Conservation (phyloP, 441 rosid genomes). For the Daphne laureola region DNA sequence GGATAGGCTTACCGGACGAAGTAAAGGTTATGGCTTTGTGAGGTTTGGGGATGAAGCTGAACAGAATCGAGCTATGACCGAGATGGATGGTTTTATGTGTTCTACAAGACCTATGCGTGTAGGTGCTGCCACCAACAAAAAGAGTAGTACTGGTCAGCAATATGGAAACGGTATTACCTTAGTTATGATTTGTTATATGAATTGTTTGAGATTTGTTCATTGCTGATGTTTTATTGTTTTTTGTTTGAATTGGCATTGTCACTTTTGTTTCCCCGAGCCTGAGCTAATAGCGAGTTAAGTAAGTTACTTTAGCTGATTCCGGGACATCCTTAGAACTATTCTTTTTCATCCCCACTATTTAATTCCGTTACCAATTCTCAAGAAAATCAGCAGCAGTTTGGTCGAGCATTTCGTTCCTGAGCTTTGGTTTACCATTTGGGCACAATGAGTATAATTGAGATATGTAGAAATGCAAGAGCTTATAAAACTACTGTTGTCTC, state of each 20-base stretch:
- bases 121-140: conserved; percentile 63
- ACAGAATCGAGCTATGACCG: conserved; percentile 59
- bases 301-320: conserved; percentile 9
- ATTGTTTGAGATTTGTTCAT: background rate
- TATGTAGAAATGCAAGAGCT: conserved; percentile 42
- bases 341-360: background rate
- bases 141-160: conserved; percentile 36
- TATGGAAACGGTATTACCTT: conserved; percentile 40
- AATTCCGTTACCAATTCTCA: conserved; percentile 32
- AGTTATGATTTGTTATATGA: background rate
- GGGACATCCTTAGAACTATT: background rate
- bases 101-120: conserved; percentile 69
- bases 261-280: too few species aligned
- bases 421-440: conserved; percentile 46
- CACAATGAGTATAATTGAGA: conserved; percentile 33
- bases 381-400: conserved; percentile 40
- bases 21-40: conserved; percentile 77
- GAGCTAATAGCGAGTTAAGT: background rate
- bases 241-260: too few species aligned
- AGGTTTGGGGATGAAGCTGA: conserved; percentile 60
- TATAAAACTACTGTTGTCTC: conserved; percentile 74
- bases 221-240: too few species aligned
- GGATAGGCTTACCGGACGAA: conserved; percentile 61
- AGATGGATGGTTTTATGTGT: conserved; percentile 64
- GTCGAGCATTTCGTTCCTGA: conserved; percentile 44